Evolutionary conservation across 257 asterid species (phyloP), one percentile per base, ranked within the genome.

Genomic region (Forsythia suspensa): DNA sequence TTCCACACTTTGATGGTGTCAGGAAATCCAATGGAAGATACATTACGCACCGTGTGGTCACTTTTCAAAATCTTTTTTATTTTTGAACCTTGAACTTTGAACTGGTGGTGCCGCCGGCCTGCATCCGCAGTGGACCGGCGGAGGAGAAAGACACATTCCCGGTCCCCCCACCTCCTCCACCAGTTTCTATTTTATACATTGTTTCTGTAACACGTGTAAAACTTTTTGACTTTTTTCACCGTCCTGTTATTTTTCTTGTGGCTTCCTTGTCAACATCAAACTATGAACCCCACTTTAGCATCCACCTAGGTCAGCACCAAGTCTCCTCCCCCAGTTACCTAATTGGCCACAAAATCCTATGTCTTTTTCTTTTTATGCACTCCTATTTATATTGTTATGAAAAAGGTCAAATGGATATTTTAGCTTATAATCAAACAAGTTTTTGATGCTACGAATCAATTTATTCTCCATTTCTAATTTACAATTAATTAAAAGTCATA

Each of bases 21-120:
- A 89, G 89, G 83, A 91, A 87, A 92, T 94, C 97, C 92, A 87
- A 86, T 71, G 86, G 92, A 87, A 89, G 94, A 89, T 90, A 84
- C 87, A 82, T 71, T 74, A 11, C 61, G 38, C 82, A 37, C 70
- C 48, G 86, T 76, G 15, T 40, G 72, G 86, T 86, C 90, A 73
- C 61, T 48, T 88, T 71, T 67, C 85, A 61, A n/a, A 41, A 63
- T 36, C 9, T n/a, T 0, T 44, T 16, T 9, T 8, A 8, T 52
- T 20, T 69, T n/a, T 63, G 34, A 29, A 29, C 34, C 34, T 29
- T 29, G 34, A 29, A 29, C 34, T 29, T 29, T 29, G 34, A 29
- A 29, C 48, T 42, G 12, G 43, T 66, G 75, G 81, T 34, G 79
- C 10, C 44, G 42, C 34, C 34, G 34, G 34, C 1, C 34, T 29